phyloP scores from a whole-genome alignment of 1,139 yeast genomes.

The Saccharomyces pastorianus region DNA sequence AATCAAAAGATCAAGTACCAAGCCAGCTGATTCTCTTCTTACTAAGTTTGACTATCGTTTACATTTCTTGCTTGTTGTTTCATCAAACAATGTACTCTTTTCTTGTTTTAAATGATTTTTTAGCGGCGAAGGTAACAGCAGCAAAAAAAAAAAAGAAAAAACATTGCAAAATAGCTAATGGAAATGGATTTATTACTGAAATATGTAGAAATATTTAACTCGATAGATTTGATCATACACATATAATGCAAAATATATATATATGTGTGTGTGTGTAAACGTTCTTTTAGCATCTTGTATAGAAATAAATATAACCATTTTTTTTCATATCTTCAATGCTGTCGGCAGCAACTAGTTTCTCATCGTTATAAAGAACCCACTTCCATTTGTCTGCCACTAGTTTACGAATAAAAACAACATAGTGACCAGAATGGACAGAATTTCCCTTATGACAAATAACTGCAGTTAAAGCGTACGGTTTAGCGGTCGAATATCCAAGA shows the following conservation, averaged over 20 bases:
- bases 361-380: slow-evolving; percentile 91
- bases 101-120: not conserved
- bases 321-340: slow-evolving; percentile 55
- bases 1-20: not conserved
- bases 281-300: slow-evolving; percentile 10
- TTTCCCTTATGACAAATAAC: slow-evolving; percentile 91
- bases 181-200: not conserved
- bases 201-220: not conserved
- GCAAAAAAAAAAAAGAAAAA: not conserved
- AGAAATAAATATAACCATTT: slow-evolving; percentile 53
- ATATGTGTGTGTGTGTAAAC: not conserved
- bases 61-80: not conserved
- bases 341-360: slow-evolving; percentile 63
- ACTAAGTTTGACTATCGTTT: not conserved
- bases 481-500: slow-evolving; percentile 27
- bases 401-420: slow-evolving; percentile 69
- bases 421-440: slow-evolving; percentile 93
- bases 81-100: not conserved
- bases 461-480: slow-evolving; percentile 50
- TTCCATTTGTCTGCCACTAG: slow-evolving; percentile 35
- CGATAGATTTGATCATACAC: not conserved
- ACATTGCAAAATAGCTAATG: not conserved
- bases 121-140: not conserved
- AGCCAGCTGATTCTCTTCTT: not conserved
- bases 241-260: not conserved